Evolutionary conservation across 108 stramenopile genomes (phyloP).

Genomic region (Phaeodactylum tricornutum): DNA sequence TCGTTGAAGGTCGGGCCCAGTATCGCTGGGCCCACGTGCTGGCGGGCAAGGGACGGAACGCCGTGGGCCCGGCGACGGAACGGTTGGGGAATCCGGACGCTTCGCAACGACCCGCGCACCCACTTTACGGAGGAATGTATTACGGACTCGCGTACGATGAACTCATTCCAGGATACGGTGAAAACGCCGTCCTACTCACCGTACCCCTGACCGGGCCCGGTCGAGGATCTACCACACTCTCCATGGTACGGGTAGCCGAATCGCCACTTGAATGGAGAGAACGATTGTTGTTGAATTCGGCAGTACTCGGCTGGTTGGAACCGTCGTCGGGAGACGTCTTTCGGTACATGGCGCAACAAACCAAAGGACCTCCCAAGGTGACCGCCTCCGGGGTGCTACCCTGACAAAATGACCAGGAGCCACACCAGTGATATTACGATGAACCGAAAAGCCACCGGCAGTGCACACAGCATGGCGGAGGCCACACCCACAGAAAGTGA

Average conservation of each 20-base stretch:
- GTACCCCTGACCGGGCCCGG: slow-evolving; percentile 50
- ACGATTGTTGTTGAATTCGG: slow-evolving; percentile 43
- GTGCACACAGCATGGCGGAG: too few species aligned
- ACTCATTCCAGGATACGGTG: neutral
- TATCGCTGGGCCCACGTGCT: slow-evolving; percentile 57
- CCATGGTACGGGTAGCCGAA: slow-evolving; percentile 55
- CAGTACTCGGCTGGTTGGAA: slow-evolving; percentile 42
- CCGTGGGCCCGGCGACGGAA: slow-evolving; percentile 29
- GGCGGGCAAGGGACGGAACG: slow-evolving; percentile 44
- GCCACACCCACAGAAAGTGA: too few species aligned
- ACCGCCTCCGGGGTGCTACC: slow-evolving; percentile 29
- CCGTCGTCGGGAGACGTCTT: slow-evolving; percentile 25
- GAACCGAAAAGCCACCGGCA: too few species aligned
- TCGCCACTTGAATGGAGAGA: slow-evolving; percentile 64
- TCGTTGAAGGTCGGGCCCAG: slow-evolving; percentile 25
- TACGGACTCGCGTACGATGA: slow-evolving; percentile 32
- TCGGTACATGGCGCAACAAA: slow-evolving; percentile 47
- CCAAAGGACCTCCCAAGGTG: slow-evolving; percentile 46
- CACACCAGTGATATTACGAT: too few species aligned
- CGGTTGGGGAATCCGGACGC: slow-evolving; percentile 29
- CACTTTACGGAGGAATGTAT: slow-evolving; percentile 47
- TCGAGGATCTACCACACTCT: slow-evolving; percentile 30
- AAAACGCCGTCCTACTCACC: slow-evolving; percentile 34
- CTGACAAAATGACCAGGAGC: too few species aligned
- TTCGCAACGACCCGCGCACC: slow-evolving; percentile 23